Evolutionary conservation across 139 green algal genomes (phyloP).

Genomic region (Coelastrella sp.): DNA sequence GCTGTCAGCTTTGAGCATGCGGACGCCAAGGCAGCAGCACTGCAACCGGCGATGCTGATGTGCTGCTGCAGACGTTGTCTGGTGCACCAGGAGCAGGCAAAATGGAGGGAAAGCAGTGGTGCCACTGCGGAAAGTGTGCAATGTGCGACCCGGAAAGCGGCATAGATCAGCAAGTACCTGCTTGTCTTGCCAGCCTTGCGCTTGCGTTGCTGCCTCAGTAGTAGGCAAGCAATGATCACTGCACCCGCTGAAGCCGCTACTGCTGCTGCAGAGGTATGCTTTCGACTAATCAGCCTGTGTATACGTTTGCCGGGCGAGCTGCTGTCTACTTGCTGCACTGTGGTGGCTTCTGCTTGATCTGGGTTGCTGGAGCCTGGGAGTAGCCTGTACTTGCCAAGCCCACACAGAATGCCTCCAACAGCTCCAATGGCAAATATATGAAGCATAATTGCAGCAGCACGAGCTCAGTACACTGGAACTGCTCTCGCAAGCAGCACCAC

Average conservation of each 20-base stretch:
- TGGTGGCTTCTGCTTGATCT: not conserved
- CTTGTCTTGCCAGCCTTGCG: not conserved
- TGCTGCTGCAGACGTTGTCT: no score
- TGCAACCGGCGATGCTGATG: no score
- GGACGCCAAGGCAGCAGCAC: no score
- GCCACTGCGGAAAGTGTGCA: no score
- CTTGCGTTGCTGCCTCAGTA: slow-evolving; percentile 13
- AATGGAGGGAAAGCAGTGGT: no score
- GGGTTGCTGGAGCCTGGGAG: not conserved
- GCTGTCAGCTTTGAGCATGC: no score
- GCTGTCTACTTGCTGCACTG: slow-evolving; percentile 3
- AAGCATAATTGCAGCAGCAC: not conserved
- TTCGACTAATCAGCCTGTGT: not conserved
- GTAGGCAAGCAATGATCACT: not conserved
- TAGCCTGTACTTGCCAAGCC: not conserved
- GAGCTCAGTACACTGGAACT: not conserved
- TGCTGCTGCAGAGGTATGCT: not conserved
- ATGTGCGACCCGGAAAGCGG: no score
- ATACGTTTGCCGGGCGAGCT: not conserved
- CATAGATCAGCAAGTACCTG: not conserved
- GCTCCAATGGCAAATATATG: slow-evolving; percentile 26
- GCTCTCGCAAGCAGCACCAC: not conserved
- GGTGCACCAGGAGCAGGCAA: no score
- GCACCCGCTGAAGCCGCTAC: slow-evolving; percentile 3
- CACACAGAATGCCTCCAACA: slow-evolving; percentile 19